These are phyloP conservation scores for Litsea cubeba DNA, from an alignment of 164 flowering plant genomes.

Conservation along the genomic window DNA sequence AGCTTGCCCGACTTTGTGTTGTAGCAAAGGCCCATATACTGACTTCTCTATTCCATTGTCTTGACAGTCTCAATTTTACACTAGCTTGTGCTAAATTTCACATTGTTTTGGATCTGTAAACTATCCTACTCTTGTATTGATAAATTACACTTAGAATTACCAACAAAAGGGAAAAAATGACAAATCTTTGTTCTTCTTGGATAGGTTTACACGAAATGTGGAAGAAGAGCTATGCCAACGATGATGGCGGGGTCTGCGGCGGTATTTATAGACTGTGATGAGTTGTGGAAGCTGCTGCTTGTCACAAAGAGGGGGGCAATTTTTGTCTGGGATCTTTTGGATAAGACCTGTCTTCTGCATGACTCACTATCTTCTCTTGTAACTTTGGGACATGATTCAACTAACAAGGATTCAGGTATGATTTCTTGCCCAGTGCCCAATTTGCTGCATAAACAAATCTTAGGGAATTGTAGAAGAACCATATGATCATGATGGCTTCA, in stretches of 20 bases:
- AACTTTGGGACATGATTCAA: conserved; percentile 38
- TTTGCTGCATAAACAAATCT: neutral
- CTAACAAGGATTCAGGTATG: conserved; percentile 60
- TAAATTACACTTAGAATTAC: too few relatives aligned
- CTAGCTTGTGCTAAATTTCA: too few relatives aligned
- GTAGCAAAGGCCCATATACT: too few relatives aligned
- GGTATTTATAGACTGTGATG: conserved; percentile 90
- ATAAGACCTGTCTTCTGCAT: conserved; percentile 69
- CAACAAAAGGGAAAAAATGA: neutral
- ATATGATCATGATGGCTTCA: too few relatives aligned
- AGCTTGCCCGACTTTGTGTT: too few relatives aligned
- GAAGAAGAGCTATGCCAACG: conserved; percentile 94
- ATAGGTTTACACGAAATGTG: conserved; percentile 91
- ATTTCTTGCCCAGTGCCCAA: neutral
- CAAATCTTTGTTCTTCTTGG: neutral
- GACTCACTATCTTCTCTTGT: conserved; percentile 74
- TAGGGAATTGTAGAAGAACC: neutral
- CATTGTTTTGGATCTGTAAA: too few relatives aligned
- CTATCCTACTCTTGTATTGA: too few relatives aligned
- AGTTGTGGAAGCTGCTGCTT: conserved; percentile 82
- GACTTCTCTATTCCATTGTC: too few relatives aligned
- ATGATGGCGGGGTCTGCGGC: conserved; percentile 98
- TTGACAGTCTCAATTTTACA: too few relatives aligned
- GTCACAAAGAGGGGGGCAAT: conserved; percentile 85
- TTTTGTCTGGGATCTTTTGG: conserved; percentile 86